A percentile compares a stretch with the other conserved stretches of the same genome.
Conservation (phyloP, 352 stramenopile genomes). For the Hyaloperonospora brassicae region DNA sequence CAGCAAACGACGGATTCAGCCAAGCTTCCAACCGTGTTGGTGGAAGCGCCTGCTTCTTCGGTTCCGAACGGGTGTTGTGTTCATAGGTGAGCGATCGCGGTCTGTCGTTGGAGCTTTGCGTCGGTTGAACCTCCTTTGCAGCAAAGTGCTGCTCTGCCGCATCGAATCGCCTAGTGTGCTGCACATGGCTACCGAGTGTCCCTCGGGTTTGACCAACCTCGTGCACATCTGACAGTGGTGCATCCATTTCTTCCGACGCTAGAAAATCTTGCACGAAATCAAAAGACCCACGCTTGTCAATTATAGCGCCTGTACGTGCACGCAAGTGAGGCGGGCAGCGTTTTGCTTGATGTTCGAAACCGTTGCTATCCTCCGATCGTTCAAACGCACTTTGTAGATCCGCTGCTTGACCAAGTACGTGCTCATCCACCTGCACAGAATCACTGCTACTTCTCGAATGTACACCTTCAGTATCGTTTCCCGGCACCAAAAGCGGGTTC, state of each 20-base stretch:
- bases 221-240: neutral
- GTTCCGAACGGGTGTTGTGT: slow-evolving; percentile 4
- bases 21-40: slow-evolving; percentile 24
- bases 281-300: slow-evolving; percentile 1
- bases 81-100: slow-evolving; percentile 11
- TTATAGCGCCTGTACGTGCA: slow-evolving; percentile 2
- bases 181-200: slow-evolving; percentile 3
- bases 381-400: slow-evolving; percentile 2
- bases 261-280: slow-evolving; percentile 6
- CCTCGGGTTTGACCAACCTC: slow-evolving; percentile 2
- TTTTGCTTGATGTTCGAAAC: slow-evolving; percentile 1
- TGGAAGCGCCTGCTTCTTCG: slow-evolving; percentile 5
- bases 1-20: slow-evolving; percentile 10
- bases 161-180: slow-evolving; percentile 23
- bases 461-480: neutral
- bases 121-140: slow-evolving; percentile 5
- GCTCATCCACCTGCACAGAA: slow-evolving; percentile 4
- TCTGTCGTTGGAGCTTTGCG: slow-evolving; percentile 10
- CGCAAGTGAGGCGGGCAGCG: neutral
- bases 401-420: neutral
- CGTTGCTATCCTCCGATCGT: slow-evolving; percentile 1
- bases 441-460: slow-evolving; percentile 1
- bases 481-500: slow-evolving; percentile 7
- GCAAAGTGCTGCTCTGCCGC: slow-evolving; percentile 27
- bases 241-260: neutral